Percentiles rank a stretch among this genome's conserved stretches.
These are phyloP conservation scores for Penicillium pancosmium DNA, from an alignment of 495 filamentous ascomycete genomes.

Conservation along the genomic window DNA sequence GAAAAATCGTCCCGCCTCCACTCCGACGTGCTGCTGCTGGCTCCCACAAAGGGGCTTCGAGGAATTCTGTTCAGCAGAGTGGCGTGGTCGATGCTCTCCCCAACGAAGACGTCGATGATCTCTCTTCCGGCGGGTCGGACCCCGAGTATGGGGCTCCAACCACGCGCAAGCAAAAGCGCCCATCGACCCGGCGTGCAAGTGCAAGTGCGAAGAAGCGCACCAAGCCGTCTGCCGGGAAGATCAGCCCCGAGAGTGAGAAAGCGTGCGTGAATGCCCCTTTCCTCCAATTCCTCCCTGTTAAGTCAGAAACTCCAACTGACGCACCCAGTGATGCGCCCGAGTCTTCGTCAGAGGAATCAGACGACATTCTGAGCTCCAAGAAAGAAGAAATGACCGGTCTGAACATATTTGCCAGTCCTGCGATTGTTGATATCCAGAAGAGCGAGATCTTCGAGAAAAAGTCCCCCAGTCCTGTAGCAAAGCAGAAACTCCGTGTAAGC, in stretches of 20 bases:
- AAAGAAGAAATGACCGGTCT: neutral
- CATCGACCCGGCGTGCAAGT: neutral
- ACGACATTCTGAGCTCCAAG: neutral
- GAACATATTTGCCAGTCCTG: neutral
- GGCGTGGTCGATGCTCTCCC: neutral
- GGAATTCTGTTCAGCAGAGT: neutral
- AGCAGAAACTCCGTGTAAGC: too few species aligned
- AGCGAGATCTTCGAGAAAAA: too few species aligned
- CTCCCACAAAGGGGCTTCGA: neutral
- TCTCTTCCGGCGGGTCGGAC: neutral
- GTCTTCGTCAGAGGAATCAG: neutral
- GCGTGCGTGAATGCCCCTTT: neutral
- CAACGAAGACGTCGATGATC: neutral
- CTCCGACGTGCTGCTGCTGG: conserved; percentile 20
- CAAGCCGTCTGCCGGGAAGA: neutral
- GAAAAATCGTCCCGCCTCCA: conserved; percentile 42
- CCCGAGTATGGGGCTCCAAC: neutral
- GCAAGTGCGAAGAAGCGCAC: too few species aligned
- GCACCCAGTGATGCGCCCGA: neutral
- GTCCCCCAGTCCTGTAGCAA: too few species aligned
- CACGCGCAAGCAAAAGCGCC: neutral
- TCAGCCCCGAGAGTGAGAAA: neutral
- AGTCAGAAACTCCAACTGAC: neutral
- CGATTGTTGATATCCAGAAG: too few species aligned
- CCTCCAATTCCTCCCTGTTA: neutral